Conservation (phyloP, 2,329 filamentous ascomycete genomes). For the Alternaria viburni region DNA sequence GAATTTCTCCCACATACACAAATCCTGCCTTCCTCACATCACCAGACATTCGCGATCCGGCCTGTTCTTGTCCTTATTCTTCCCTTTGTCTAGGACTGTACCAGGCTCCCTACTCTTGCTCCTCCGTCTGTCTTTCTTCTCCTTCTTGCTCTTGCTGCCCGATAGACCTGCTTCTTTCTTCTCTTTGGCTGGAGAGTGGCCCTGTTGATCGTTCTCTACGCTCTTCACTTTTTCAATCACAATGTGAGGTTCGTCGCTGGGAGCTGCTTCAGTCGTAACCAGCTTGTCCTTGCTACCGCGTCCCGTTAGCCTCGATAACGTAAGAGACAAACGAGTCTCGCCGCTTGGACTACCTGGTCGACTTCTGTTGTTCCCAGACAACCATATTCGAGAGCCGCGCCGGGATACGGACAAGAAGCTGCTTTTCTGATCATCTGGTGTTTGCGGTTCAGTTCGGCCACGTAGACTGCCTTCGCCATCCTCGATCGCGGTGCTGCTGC, state of each 20-base stretch:
- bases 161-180: constrained; percentile 29
- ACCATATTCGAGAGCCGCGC: constrained; percentile 41
- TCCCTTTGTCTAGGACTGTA: constrained; percentile 37
- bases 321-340: constrained; percentile 51
- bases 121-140: constrained; percentile 43
- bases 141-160: constrained; percentile 41
- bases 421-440: constrained; percentile 52
- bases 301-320: constrained; percentile 48
- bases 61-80: constrained; percentile 35
- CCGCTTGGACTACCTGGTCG: constrained; percentile 51
- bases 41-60: constrained; percentile 54
- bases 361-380: constrained; percentile 45
- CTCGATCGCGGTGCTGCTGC: constrained; percentile 51
- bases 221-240: constrained; percentile 30
- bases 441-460: constrained; percentile 47
- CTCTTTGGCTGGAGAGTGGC: constrained; percentile 27
- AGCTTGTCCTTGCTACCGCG: constrained; percentile 53
- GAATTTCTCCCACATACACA: neutral
- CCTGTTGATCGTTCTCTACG: constrained; percentile 19
- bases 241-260: constrained; percentile 37
- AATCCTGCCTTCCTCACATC: constrained; percentile 45
- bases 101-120: constrained; percentile 51
- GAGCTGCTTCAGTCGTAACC: constrained; percentile 22
- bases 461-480: constrained; percentile 44
- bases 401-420: constrained; percentile 42